A percentile compares a stretch with the other conserved stretches of the same genome.
phyloP scores from a whole-genome alignment of 2,329 filamentous ascomycete genomes.

The Fusarium stilboides region DNA sequence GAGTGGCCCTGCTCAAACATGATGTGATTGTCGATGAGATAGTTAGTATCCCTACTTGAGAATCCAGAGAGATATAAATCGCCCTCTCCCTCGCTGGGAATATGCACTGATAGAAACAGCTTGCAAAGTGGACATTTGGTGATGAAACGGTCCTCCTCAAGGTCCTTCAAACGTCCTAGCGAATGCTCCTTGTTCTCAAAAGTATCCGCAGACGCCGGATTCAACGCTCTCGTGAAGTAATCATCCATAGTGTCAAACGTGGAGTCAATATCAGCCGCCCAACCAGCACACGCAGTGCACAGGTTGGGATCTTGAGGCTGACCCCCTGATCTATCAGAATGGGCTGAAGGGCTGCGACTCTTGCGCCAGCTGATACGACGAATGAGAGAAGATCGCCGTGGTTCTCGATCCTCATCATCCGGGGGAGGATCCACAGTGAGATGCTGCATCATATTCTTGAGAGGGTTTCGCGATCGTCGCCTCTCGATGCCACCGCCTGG shows the following conservation, averaged over 20 bases:
- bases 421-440: constrained; percentile 55
- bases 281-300: constrained; percentile 52
- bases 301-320: constrained; percentile 51
- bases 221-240: constrained; percentile 49
- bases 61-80: constrained; percentile 54
- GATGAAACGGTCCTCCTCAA: constrained; percentile 54
- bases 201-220: constrained; percentile 51
- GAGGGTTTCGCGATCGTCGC: constrained; percentile 55
- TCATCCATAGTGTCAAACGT: constrained; percentile 53
- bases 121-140: constrained; percentile 56
- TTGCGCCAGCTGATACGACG: constrained; percentile 56
- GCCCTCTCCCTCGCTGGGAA: constrained; percentile 51
- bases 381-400: constrained; percentile 54
- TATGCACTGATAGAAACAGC: constrained; percentile 54
- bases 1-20: constrained; percentile 54
- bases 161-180: constrained; percentile 47
- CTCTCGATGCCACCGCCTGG: constrained; percentile 48
- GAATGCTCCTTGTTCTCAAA: constrained; percentile 54
- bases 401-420: constrained; percentile 48
- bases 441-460: constrained; percentile 57
- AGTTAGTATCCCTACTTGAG: constrained; percentile 55
- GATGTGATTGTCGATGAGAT: constrained; percentile 52
- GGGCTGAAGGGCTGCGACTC: constrained; percentile 55
- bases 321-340: constrained; percentile 52
- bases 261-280: constrained; percentile 54